Evolutionary conservation across 345 rosid genomes (phyloP).

Genomic region (Moricandia arvensis): DNA sequence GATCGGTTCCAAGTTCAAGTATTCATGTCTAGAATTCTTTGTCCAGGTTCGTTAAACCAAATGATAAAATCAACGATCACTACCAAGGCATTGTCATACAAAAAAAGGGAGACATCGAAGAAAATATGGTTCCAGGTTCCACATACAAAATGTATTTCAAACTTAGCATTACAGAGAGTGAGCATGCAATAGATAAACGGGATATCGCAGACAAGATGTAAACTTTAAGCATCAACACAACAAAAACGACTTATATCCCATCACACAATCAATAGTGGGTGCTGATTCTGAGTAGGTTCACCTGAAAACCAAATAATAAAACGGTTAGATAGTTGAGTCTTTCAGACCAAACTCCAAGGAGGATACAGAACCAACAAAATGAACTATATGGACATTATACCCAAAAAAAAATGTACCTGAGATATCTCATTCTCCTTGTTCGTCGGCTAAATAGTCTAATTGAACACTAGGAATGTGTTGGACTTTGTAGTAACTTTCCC

Average conservation of each 20-base stretch:
- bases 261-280: neutral
- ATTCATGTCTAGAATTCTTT: no score
- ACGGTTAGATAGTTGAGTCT: neutral
- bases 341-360: neutral
- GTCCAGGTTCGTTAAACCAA: neutral
- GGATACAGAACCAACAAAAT: neutral
- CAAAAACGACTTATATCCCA: neutral
- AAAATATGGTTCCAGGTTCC: neutral
- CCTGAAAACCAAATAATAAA: neutral
- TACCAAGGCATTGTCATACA: no score
- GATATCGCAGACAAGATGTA: neutral
- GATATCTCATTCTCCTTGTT: neutral
- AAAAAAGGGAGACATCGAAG: no score
- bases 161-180: neutral
- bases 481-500: conserved; percentile 14
- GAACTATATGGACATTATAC: neutral
- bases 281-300: neutral
- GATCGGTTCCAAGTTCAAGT: no score
- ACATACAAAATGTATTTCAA: no score
- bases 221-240: neutral
- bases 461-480: conserved; percentile 19
- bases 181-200: neutral
- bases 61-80: neutral
- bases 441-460: neutral
- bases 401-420: neutral